These are phyloP conservation scores for Blastobotrys serpentis DNA, from an alignment of 1,139 yeast species.

Conservation along the genomic window DNA sequence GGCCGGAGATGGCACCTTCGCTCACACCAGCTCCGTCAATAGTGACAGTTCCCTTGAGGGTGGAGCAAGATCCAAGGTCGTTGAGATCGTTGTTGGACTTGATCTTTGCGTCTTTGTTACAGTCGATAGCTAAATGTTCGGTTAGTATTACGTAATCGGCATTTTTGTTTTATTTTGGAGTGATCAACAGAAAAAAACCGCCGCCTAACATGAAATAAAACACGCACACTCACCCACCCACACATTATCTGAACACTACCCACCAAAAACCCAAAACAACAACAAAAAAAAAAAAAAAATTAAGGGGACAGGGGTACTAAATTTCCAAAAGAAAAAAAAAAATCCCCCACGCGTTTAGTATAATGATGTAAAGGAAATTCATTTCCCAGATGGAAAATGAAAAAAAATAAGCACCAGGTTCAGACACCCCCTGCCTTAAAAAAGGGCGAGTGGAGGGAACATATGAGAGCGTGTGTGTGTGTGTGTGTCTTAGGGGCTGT, in stretches of 20 bases:
- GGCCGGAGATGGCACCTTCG: constrained; percentile 50
- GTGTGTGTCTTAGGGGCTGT: constrained; percentile 4
- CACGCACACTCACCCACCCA: too few species aligned
- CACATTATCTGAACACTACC: too few species aligned
- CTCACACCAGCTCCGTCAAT: constrained; percentile 54
- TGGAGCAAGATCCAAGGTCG: constrained; percentile 66
- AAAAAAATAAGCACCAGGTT: too few species aligned
- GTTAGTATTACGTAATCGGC: constrained; percentile 2
- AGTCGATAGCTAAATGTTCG: constrained; percentile 19
- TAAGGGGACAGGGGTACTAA: not conserved
- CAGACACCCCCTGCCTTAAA: not conserved
- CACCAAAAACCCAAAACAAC: not conserved
- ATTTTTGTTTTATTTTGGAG: not conserved
- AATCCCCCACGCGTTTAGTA: not conserved
- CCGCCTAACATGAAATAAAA: too few species aligned
- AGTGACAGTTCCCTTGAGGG: constrained; percentile 75
- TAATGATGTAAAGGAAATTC: not conserved
- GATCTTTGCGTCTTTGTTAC: constrained; percentile 32
- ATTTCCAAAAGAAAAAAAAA: too few species aligned
- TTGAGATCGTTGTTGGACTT: constrained; percentile 79
- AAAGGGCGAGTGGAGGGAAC: too few species aligned
- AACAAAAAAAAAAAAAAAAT: too few species aligned
- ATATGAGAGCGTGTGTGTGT: not conserved
- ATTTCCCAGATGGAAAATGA: too few species aligned
- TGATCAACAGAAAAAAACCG: not conserved